Evolutionary conservation across 129 eudicot species (phyloP), one percentile per base, ranked within the genome.

Genomic region (Gnaphalium uliginosum): DNA sequence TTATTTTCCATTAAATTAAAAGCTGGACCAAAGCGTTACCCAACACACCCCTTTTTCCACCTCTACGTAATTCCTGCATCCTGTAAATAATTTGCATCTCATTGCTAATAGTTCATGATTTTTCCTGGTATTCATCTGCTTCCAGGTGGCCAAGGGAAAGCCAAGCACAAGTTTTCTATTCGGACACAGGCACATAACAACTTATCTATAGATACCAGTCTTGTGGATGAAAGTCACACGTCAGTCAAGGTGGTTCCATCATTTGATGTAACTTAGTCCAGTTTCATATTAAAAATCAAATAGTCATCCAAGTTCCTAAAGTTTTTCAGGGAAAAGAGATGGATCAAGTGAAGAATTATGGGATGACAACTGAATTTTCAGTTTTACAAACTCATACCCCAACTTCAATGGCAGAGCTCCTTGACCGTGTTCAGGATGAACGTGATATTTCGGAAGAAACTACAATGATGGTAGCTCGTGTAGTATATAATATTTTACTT

Each of bases 321-420:
- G 66, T 72, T 76, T 73, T 63, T 46, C 81, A 82, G 78, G 84
- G 71, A 68, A 76, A 74, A 37, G 86, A 82, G 48, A 29, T 65
- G 48, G 74, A 82, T 66, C 83, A 85, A 74, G 65, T 73, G 57
- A 74, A 70, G 72, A 68, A 33, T 24, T 21, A 68, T 69, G 46
- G 17, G 23, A 59, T 76, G 68, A 69, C 82, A 26, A 77, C 78
- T 69, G 85, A 83, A 70, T 67, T 51, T 53, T 75, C 72, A 15
- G 65, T 59, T 58, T 30, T 51, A 39, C 80, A 66, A 72, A 72
- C 76, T 26, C 24, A 27, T 63, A 33, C 70, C 53, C 69, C 65
- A 46, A 75, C 82, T 63, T 87, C 96, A 68, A 78, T 87, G 87
- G 87, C 86, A 60, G 94, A 84, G 75, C 79, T 86, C 81, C 86